Conservation (phyloP, 176 grass and related monocot genomes). For the Cocos nucifera region DNA sequence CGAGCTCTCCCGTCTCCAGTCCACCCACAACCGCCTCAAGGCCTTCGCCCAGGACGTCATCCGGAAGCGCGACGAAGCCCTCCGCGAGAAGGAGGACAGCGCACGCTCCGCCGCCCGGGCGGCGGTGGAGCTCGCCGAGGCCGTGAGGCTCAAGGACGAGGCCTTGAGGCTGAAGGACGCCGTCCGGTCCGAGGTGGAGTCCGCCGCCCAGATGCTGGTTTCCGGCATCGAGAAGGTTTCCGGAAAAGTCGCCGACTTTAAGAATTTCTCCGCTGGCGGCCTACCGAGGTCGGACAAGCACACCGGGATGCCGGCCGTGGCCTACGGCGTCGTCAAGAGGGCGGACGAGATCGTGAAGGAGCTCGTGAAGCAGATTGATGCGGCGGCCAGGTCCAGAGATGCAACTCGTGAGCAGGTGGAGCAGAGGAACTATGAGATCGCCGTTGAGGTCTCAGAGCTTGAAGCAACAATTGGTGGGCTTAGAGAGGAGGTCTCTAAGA, state of each 20-base stretch:
- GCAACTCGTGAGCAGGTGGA: conserved; percentile 55
- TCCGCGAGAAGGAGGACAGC: conserved; percentile 21
- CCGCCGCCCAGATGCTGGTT: conserved; percentile 74
- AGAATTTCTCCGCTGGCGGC: conserved; percentile 26
- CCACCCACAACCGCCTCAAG: conserved; percentile 49
- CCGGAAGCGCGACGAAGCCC: conserved; percentile 56
- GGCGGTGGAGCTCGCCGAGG: conserved; percentile 2
- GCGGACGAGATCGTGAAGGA: conserved; percentile 89
- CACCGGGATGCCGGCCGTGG: conserved; percentile 63
- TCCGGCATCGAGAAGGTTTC: conserved; percentile 77
- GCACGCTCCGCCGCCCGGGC: conserved; percentile 6
- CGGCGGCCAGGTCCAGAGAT: conserved; percentile 42
- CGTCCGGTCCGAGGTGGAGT: conserved; percentile 58
- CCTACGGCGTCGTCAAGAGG: conserved; percentile 84
- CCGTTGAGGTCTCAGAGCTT: conserved; percentile 94
- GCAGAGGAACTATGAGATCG: conserved; percentile 90
- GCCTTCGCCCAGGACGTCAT: conserved; percentile 51
- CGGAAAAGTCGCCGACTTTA: conserved; percentile 47
- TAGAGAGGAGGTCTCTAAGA: conserved; percentile 22
- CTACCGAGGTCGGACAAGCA: conserved; percentile 81
- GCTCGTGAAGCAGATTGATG: conserved; percentile 62
- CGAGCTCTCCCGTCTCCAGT: conserved; percentile 25
- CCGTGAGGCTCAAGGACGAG: conserved; percentile 9
- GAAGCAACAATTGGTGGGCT: conserved; percentile 42
- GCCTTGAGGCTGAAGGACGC: conserved; percentile 18